Evolutionary conservation across 1,284 basidiomycete genomes (phyloP), one percentile per base, ranked within the genome.

Genomic region (Melanopsichium pennsylvanicum): DNA sequence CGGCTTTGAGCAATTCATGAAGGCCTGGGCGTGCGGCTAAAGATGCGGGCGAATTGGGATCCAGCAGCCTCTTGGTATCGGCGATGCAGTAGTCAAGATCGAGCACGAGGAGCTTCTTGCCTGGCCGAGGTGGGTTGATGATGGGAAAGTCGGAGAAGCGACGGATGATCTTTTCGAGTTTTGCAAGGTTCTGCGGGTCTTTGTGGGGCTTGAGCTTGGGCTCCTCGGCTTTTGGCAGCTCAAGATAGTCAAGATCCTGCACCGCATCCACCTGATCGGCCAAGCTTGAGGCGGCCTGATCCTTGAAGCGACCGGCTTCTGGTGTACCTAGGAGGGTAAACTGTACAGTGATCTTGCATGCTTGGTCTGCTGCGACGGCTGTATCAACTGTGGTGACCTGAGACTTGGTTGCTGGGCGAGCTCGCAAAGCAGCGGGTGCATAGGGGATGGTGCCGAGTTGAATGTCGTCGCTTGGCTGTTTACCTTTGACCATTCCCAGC

Each of bases 401-500:
- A 2, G 54, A 38, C 26, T 47, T 49, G 18, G 50, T 31, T 2
- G 32, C 21, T 4, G 52, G 37, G 13, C 67, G 52, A 21, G 43
- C 52, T 37, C 54, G 46, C 27, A 73, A 27, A 8, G 70, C 67
- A 7, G 68, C 42, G 9, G 70, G 60, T 1, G 72, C 71, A 35
- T 57, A 60, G 0, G 57, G 49, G 18, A 76, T 51, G 13, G 51
- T 29, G 8, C 67, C 67, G 4, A 76, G 41, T 16, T 18, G 32
- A 9, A 50, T 57, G 3, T 64, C 60, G 22, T 77, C 75, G 40
- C 86, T 84, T 5, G 90, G 90, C 11, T 94, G 83, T 80, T 91
- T 93, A 31, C 91, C 90, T 73, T 91, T 91, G 31, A 90, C 88
- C 23, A 95, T 82, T 1, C 91, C 91, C 12, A 94, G 84, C 48